Evolutionary conservation across 1,284 basidiomycete genomes (phyloP), one percentile per base, ranked within the genome.

Genomic region (Grifola frondosa): DNA sequence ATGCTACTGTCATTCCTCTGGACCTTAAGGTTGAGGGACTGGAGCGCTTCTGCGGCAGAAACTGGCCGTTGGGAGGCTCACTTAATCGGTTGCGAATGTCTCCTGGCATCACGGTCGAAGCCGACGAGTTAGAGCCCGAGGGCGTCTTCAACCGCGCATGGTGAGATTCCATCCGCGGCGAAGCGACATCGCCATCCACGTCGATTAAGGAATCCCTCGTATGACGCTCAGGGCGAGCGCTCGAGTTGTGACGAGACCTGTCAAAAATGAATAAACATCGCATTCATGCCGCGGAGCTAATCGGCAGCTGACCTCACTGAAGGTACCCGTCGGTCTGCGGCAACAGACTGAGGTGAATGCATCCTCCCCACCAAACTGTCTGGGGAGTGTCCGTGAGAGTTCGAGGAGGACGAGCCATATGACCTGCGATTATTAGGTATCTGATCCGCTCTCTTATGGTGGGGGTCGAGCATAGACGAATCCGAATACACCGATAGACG

Each of bases 361-460:
- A n/a, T n/a, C n/a, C 33, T 21, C 35, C 36, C 35, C 28, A 40
- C 46, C 8, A 56, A 51, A 9, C 46, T 45, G 20, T 64, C 62
- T 15, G 55, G 53, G n/a, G 52, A 54, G 30, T 54, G 51, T 3
- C 58, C 54, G 55, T 74, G 69, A 28, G 75, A 78, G 48, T 73
- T 66, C 11, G 78, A 75, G 5, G 79, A 80, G 13, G 78, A 75
- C 5, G 81, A 81, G 22, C 73, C 71, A 57, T 77, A 78, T 3
- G 80, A 81, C 15, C 67, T 60, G 42, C 78, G 69, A 54, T 74
- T 71, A 44, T 64, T 54, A 26, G 57, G 50, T 20, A 62, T 42
- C 29, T 50, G 25, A 19, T 64, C 63, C 26, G 44, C 48, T 41
- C 64, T 67, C 58, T 73, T 74, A 17, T 66, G 54, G 30, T 62